phyloP scores from a whole-genome alignment of 306 rosid species.

The Mimosa bimucronata region DNA sequence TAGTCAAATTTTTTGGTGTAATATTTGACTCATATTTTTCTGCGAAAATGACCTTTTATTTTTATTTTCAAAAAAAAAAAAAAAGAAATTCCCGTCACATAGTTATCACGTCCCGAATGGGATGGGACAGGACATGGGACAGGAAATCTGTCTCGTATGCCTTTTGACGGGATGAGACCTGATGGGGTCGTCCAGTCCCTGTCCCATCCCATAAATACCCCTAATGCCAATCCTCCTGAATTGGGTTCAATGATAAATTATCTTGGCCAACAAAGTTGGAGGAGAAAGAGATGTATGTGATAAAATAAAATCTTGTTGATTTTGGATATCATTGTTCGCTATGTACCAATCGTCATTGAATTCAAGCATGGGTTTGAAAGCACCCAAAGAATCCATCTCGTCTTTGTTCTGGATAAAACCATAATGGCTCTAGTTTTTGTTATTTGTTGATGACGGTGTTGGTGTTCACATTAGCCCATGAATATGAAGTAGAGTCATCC shows the following conservation, averaged over 20 bases:
- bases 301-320: constrained; percentile 36
- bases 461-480: constrained; percentile 49
- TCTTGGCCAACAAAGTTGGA: constrained; percentile 49
- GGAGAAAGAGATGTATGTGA: constrained; percentile 41
- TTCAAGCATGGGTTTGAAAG: constrained; percentile 69
- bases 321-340: constrained; percentile 39
- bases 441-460: not conserved
- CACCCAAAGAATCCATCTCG: constrained; percentile 51
- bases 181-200: no score
- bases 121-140: no score
- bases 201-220: no score
- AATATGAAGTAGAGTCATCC: constrained; percentile 41
- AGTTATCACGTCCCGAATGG: no score
- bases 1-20: no score
- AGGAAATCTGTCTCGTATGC: no score
- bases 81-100: no score
- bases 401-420: constrained; percentile 36
- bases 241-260: constrained; percentile 51
- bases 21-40: no score
- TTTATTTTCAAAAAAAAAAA: no score
- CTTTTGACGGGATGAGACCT: no score
- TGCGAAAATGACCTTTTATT: no score
- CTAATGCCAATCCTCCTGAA: no score
- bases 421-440: not conserved
- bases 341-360: constrained; percentile 74